phyloP scores from a whole-genome alignment of 2,329 filamentous ascomycete species.

The Cladosporium sp. region DNA sequence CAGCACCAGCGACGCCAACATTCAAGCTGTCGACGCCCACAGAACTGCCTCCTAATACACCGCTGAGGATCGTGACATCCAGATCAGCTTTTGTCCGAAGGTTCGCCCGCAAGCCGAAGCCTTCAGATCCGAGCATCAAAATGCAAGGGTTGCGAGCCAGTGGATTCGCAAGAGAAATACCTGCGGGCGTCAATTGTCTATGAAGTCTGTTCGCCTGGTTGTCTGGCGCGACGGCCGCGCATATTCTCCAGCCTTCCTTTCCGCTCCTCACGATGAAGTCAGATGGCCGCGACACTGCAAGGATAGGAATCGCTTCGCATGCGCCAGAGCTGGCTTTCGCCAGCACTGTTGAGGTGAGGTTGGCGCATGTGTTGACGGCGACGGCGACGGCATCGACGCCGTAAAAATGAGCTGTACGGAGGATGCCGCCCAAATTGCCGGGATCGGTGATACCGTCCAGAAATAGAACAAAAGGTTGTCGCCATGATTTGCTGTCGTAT shows the following conservation, averaged over 20 bases:
- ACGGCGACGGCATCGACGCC: constrained; percentile 80
- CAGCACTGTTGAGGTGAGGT: constrained; percentile 70
- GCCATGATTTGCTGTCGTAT: constrained; percentile 39
- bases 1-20: constrained; percentile 79
- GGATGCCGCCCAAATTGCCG: constrained; percentile 84
- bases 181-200: constrained; percentile 14
- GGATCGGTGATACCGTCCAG: constrained; percentile 74
- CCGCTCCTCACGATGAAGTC: constrained; percentile 67
- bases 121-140: constrained; percentile 79
- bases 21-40: constrained; percentile 82
- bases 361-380: constrained; percentile 66
- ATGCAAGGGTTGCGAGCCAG: constrained; percentile 58
- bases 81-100: constrained; percentile 64
- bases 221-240: constrained; percentile 60
- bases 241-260: constrained; percentile 74
- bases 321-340: constrained; percentile 88
- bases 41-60: constrained; percentile 14
- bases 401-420: constrained; percentile 87
- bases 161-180: constrained; percentile 21
- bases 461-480: constrained; percentile 68
- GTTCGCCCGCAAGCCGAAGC: constrained; percentile 63
- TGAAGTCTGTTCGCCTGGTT: constrained; percentile 7
- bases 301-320: constrained; percentile 71
- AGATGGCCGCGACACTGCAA: constrained; percentile 63
- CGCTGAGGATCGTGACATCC: constrained; percentile 54